phyloP scores from a whole-genome alignment of 2,329 filamentous ascomycete genomes.

The Verticillium alfalfae region DNA sequence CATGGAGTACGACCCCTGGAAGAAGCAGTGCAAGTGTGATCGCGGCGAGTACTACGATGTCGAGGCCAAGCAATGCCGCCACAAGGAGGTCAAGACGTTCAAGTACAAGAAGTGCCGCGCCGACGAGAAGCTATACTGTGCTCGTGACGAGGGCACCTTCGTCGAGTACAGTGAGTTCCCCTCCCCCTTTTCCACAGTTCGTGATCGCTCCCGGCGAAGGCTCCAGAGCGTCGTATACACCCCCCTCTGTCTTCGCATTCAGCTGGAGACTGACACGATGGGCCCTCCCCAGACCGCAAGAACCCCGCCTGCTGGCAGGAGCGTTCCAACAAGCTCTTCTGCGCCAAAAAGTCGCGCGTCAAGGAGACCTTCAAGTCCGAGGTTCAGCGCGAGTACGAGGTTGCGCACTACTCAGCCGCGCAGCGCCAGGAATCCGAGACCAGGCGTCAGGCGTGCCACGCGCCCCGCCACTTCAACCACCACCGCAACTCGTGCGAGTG shows the following conservation, averaged over 20 bases:
- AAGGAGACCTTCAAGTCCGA: background rate
- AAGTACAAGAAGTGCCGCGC: background rate
- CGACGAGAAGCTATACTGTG: slow-evolving; percentile 1
- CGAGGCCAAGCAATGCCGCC: background rate
- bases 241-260: background rate
- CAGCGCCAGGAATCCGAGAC: background rate
- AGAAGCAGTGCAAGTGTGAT: slow-evolving; percentile 3
- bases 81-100: slow-evolving; percentile 2
- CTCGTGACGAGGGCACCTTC: background rate
- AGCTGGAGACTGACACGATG: background rate
- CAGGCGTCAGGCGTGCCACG: background rate
- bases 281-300: background rate
- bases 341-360: background rate
- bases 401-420: background rate
- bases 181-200: background rate
- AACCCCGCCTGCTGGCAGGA: slow-evolving; percentile 1
- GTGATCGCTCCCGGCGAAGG: background rate
- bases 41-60: slow-evolving; percentile 1
- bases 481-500: background rate
- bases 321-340: slow-evolving; percentile 1
- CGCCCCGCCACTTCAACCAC: slow-evolving; percentile 1
- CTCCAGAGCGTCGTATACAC: background rate
- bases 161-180: slow-evolving; percentile 1
- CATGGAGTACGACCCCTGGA: background rate
- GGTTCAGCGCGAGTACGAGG: background rate